Conservation (phyloP, 495 filamentous ascomycete genomes). For the Hyphodiscus hymeniophilus region DNA sequence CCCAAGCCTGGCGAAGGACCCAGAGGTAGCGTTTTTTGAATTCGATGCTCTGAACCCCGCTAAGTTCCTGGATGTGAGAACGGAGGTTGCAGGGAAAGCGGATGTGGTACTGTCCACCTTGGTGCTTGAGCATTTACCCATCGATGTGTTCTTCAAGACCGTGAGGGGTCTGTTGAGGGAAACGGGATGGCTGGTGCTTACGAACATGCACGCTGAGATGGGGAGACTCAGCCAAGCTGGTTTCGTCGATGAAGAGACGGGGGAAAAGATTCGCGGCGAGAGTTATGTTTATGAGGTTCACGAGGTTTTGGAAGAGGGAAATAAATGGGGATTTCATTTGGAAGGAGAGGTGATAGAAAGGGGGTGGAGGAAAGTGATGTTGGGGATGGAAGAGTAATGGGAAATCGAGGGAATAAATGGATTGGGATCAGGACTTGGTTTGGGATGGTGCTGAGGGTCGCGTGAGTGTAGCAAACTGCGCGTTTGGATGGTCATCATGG, state of each 20-base stretch:
- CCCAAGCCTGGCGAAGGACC: not conserved
- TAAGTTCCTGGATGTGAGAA: not conserved
- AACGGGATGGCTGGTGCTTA: slow-evolving; percentile 44
- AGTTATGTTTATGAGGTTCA: slow-evolving; percentile 50
- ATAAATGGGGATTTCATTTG: slow-evolving; percentile 43
- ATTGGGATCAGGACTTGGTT: slow-evolving; percentile 60
- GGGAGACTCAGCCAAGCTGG: slow-evolving; percentile 56
- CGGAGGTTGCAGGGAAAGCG: slow-evolving; percentile 34
- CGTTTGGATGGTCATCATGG: too few species aligned
- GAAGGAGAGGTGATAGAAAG: slow-evolving; percentile 17
- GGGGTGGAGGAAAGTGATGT: slow-evolving; percentile 42
- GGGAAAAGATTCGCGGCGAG: slow-evolving; percentile 52
- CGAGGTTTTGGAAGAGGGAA: slow-evolving; percentile 49
- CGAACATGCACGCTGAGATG: slow-evolving; percentile 72
- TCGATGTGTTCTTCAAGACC: slow-evolving; percentile 46
- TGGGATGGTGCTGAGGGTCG: slow-evolving; percentile 34
- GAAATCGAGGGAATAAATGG: slow-evolving; percentile 58
- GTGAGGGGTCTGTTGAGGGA: slow-evolving; percentile 34
- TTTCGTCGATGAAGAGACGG: slow-evolving; percentile 49
- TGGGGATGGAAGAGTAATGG: slow-evolving; percentile 30
- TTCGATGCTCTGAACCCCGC: slow-evolving; percentile 16
- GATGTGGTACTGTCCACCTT: slow-evolving; percentile 48
- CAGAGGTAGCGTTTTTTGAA: slow-evolving; percentile 1
- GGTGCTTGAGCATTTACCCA: slow-evolving; percentile 60
- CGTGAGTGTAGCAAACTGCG: too few species aligned